Base-by-base conservation (phyloP, 495 filamentous ascomycete species). In the Penicillium lividum region DNA sequence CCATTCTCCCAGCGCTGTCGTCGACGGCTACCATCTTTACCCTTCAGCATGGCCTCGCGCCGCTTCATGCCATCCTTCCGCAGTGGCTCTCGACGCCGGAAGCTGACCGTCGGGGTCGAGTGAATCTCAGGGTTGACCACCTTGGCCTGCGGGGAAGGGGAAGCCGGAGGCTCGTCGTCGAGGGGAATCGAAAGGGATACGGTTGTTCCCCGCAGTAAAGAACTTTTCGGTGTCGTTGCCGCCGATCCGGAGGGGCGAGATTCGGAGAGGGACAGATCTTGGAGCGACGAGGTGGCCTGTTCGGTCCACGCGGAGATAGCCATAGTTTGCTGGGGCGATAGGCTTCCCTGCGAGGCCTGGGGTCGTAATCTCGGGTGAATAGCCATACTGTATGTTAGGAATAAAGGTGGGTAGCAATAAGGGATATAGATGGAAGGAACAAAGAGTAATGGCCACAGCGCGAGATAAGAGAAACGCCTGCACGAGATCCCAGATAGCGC, bases 1-100 rank as follows among this genome's bases (percentile, higher is more conserved):
- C 92, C 92, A 72, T 98, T 98, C 77, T 98, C 94, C 92, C 92
- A 97, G 42, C 93, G 82, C 66, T 91, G 88, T 47, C 94, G 81
- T 54, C 92, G 85, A 44, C 93, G 82, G 58, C 85, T 92, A n/a
- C 94, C 94, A 66, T 96, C 91, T 62, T 92, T 96, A 49, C 93
- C 94, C 73, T 90, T 93, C n/a, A 92, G 75, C 51, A 95, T 63
- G 9, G 86, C 86, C 66, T 97, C 93, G 28, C 93, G 84, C 16
- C 84, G 74, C 67, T 85, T 86, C 58, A 84, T 53, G 61, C 84
- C 86, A 59, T 88, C 87, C 34, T 85, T 79, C 22, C 80, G 78
- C 28, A 84, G 57, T 22, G 78, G 77, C 56, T 77, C 77, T 25
- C 78, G 73, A 25, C 77, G 78, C 13, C 76, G 73, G 57, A 77